Evolutionary conservation across 2,329 filamentous ascomycete genomes (phyloP), one percentile per base, ranked within the genome.

Genomic region (Monilinia aucupariae): DNA sequence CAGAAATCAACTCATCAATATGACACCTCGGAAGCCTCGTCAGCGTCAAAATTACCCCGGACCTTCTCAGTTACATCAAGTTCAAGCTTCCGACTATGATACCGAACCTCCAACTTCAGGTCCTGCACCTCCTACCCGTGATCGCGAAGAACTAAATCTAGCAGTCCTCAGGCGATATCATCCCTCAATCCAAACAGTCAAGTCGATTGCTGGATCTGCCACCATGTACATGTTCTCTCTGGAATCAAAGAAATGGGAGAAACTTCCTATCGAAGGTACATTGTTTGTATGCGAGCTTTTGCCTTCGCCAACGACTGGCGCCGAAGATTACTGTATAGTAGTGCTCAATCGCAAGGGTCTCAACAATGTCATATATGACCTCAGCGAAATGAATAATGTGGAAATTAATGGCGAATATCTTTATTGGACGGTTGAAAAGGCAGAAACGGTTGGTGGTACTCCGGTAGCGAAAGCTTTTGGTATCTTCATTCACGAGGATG

Each of bases 121-220:
- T 30, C 64, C 73, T 37, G 65, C 65, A 17, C 68, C 74, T 55
- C 32, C 74, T 75, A 34, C 80, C 61, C 74, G 90, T 68, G 87
- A 88, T 66, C 94, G 92, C 75, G 89, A 88, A 62, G 88, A 96
- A 69, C 86, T 97, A 72, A 97, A 97, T 78, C 82, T 96, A 68
- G 81, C 85, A 55, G 93, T 97, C 47, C 82, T 97, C 43, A 86
- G 84, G 64, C 89, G 91, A 68, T 90, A 96, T 77, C 84, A 91
- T 64, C 89, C 91, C 39, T 82, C 84, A 64, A 85, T 97, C 67
- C 80, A 80, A 64, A 78, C 81, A 59, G 91, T 97, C 72, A 80
- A 91, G 67, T 88, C 89, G 66, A 88, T 94, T 68, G 91, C 91
- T 7, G 88, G 90, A 39, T 96, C 93, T 71, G 89, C 90, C 32